Evolutionary conservation across 805 yeast species (phyloP), one percentile per base, ranked within the genome.

Genomic region (Ogataea ramenticola): DNA sequence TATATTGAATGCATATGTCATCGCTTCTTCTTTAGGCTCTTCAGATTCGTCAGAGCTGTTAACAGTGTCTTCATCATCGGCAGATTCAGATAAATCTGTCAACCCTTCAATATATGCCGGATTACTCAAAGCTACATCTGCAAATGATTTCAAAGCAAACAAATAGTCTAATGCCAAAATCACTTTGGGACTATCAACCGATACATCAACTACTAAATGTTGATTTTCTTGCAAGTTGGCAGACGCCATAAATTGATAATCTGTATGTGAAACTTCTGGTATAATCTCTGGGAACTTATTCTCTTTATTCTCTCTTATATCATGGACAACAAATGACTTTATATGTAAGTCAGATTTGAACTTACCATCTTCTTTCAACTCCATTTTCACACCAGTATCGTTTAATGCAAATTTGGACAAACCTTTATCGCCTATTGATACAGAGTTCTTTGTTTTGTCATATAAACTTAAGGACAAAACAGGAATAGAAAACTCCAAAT

Each of bases 161-260:
- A 91, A 56, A 60, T 87, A 90, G 57, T 90, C 98, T 51, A 93
- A 66, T 0, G 97, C 96, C 26, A 93, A 60, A 40, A 93, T 80
- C 11, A 84, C 74, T 45, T 75, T 77, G 0, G 97, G 97, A 48
- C 82, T 84, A 47, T 87, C 95, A 11, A 91, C 73, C 0, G 88
- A 78, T 4, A 84, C 56, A 55, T 80, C 72, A 3, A 75, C 57
- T 17, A 51, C 60, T 4, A 39, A 6, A 14, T 29, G 6, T 14
- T 30, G 17, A 4, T 43, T 46, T 2, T 57, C 62, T 3, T 60
- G 56, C 41, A 64, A 70, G 0, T 80, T 68, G 0, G 75, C 68
- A 17, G 70, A 68, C 1, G 85, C 79, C 65, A 76, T 68, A 48
- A 93, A 81, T 57, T 93, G 98, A 52, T 84, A 70, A 20, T 79